A percentile compares a stretch with the other conserved stretches of the same genome.
Conservation (phyloP, 148 eudicot genomes). For the Oxyria digyna region DNA sequence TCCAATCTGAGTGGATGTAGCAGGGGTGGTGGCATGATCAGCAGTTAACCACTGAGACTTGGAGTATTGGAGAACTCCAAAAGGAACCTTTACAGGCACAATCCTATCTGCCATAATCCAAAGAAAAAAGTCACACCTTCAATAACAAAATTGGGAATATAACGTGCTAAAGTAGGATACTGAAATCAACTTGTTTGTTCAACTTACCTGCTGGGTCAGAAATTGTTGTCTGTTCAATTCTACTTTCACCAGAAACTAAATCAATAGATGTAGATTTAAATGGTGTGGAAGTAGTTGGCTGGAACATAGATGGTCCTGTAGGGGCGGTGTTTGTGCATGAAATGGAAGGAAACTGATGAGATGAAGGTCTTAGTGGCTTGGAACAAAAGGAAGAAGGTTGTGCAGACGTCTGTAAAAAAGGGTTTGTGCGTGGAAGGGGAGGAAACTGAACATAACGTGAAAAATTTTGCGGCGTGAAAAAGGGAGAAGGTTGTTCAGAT, state of each 20-base stretch:
- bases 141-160: background rate
- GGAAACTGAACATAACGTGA: background rate
- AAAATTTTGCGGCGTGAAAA: background rate
- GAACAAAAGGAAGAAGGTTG: too few relatives aligned
- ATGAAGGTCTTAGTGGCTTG: too few relatives aligned
- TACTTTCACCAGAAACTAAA: background rate
- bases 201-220: background rate
- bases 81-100: conserved; percentile 27
- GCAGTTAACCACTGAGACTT: conserved; percentile 16
- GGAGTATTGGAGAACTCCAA: conserved; percentile 26
- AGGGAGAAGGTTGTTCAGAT: background rate
- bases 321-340: too few relatives aligned
- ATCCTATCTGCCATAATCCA: conserved; percentile 9
- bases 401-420: too few relatives aligned
- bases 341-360: too few relatives aligned
- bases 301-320: background rate
- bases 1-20: conserved; percentile 30
- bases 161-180: background rate
- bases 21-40: conserved; percentile 10
- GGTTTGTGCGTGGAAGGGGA: too few relatives aligned
- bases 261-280: background rate
- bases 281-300: background rate
- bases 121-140: background rate
- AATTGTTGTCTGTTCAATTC: background rate
- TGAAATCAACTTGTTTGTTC: background rate